Base-by-base conservation (phyloP, 768 basidiomycete species). In the Auricularia heimuer region DNA sequence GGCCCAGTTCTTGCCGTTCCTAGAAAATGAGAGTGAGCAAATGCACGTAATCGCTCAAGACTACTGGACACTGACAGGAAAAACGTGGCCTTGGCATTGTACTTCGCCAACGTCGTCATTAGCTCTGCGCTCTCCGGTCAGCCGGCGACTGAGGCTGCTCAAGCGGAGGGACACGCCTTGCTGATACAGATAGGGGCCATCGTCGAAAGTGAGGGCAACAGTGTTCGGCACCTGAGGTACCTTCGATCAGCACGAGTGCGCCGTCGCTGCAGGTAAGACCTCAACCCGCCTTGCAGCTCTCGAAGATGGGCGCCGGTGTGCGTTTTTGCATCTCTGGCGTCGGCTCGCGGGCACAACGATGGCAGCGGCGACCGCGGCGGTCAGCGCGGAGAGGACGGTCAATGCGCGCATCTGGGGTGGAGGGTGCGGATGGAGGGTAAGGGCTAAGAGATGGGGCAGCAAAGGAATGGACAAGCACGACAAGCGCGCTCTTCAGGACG, bases 61-160 rank as follows among this genome's bases (percentile, higher is more conserved):
- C 42, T 35, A 29, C 29, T 29, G 29, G 29, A 33, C 34, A 29
- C 78, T 71, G 69, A 77, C 67, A 78, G 72, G 71, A 79, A 80
- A 70, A 80, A 80, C 1, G 79, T 79, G 3, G 73, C 79, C 66
- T 78, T 79, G 33, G 72, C 77, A 24, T 75, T 76, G 12, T 61
- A 37, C 18, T 63, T 29, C 29, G 63, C 62, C n/a, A 69, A 64
- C 8, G 61, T 67, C 14, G 61, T 47, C 34, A 54, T 21, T 24
- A 70, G 54, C 47, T 65, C 60, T 33, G 47, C 58, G 44, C 12
- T 24, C 42, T 1, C 29, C 29, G 2, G 21, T 47, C 11, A 66
- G 54, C 39, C 21, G 11, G 18, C 11, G 12, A 29, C 29, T 29
- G 29, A 29, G 29, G 29, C 29, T 29, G 29, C 29, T 29, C 29